These are phyloP conservation scores for Phlyctochytrium planicorne DNA, from an alignment of 192 early-diverging fungal genomes.

Conservation along the genomic window DNA sequence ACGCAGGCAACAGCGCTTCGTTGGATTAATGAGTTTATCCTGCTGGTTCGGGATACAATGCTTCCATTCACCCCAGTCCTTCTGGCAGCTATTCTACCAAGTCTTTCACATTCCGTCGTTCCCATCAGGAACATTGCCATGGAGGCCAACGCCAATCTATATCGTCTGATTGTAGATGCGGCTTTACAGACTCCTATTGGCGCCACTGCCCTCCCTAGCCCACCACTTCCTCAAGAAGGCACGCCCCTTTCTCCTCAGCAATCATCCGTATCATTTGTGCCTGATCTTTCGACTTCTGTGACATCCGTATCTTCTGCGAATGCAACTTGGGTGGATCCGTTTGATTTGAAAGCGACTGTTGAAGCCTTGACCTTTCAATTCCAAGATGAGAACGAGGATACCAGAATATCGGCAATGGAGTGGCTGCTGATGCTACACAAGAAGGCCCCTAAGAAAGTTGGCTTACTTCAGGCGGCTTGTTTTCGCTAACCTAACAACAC, in stretches of 20 bases:
- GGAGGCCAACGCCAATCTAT: conserved; percentile 80
- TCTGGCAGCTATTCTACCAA: conserved; percentile 82
- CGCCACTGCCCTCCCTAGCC: conserved; percentile 6
- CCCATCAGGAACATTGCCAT: conserved; percentile 71
- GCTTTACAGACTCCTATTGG: conserved; percentile 3
- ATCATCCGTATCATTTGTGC: neutral
- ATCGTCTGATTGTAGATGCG: conserved; percentile 69
- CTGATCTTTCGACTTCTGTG: neutral
- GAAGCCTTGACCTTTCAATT: conserved; percentile 75
- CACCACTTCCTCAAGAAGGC: neutral
- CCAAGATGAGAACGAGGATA: conserved; percentile 88
- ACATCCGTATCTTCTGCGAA: neutral
- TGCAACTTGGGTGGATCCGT: conserved; percentile 49
- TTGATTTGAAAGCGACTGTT: conserved; percentile 84
- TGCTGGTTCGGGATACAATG: conserved; percentile 77
- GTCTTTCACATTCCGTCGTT: conserved; percentile 71
- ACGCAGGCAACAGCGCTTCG: conserved; percentile 88
- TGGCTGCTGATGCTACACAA: conserved; percentile 98
- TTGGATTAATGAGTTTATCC: conserved; percentile 92
- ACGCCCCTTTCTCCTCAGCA: neutral
- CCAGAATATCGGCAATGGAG: conserved; percentile 85
- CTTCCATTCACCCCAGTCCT: conserved; percentile 79
- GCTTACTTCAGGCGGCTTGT: neutral
- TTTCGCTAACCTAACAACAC: conserved; percentile 9
- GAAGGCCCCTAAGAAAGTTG: conserved; percentile 78